Evolutionary conservation across 345 rosid species (phyloP).

Genomic region (Linum trigynum): DNA sequence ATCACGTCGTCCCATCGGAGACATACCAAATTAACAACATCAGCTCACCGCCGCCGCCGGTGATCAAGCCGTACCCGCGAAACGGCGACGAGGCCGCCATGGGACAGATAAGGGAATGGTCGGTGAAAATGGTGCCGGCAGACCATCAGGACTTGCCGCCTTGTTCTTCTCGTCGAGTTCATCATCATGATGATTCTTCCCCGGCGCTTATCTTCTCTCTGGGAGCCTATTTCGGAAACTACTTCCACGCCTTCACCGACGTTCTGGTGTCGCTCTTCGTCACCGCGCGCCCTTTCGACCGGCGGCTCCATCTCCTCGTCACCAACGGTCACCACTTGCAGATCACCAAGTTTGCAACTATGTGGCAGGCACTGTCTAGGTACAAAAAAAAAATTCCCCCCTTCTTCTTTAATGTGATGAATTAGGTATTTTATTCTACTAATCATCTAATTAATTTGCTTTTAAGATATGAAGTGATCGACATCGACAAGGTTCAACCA

Average conservation of each 20-base stretch:
- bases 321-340: conserved; percentile 21
- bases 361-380: conserved; percentile 15
- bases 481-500: conserved; percentile 14
- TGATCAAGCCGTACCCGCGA: conserved; percentile 25
- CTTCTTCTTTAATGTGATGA: too few species aligned
- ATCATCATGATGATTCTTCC: conserved; percentile 10
- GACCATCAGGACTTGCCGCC: background rate
- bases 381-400: background rate
- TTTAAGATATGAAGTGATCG: conserved; percentile 12
- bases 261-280: conserved; percentile 23
- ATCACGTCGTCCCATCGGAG: conserved; percentile 9
- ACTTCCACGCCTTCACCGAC: conserved; percentile 32
- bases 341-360: conserved; percentile 16
- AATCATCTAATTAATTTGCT: too few species aligned
- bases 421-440: too few species aligned
- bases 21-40: background rate
- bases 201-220: conserved; percentile 27
- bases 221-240: conserved; percentile 28
- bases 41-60: background rate
- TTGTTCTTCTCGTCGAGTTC: conserved; percentile 9
- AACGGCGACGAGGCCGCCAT: conserved; percentile 20
- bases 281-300: conserved; percentile 17
- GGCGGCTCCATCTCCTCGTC: conserved; percentile 24
- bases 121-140: conserved; percentile 5
- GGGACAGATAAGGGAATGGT: conserved; percentile 20